phyloP scores from a whole-genome alignment of 495 filamentous ascomycete genomes.

The Penicillium fimorum region DNA sequence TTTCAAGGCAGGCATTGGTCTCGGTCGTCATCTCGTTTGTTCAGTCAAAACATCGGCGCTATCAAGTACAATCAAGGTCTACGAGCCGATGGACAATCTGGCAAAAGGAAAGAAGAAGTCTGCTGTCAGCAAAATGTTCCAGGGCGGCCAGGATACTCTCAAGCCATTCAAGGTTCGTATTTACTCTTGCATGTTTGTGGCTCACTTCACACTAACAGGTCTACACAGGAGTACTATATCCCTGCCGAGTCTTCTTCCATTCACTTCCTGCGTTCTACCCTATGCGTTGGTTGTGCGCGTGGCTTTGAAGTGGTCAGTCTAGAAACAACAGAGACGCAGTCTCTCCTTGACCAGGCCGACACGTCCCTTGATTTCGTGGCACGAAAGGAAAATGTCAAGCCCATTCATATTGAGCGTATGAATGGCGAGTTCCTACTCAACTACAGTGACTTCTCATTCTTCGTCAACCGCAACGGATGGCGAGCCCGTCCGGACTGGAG shows the following conservation, averaged over 20 bases:
- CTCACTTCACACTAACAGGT: not conserved
- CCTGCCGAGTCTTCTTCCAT: constrained; percentile 94
- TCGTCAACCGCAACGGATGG: constrained; percentile 98
- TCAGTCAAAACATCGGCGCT: constrained; percentile 88
- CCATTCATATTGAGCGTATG: constrained; percentile 96
- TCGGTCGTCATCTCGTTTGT: constrained; percentile 91
- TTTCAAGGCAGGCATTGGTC: constrained; percentile 94
- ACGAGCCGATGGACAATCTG: constrained; percentile 91
- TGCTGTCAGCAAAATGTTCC: constrained; percentile 92
- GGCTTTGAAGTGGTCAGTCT: constrained; percentile 97
- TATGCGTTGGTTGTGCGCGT: constrained; percentile 91
- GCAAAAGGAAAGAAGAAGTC: constrained; percentile 86
- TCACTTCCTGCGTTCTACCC: constrained; percentile 93
- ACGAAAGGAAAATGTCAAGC: constrained; percentile 85
- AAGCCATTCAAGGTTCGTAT: constrained; percentile 80
- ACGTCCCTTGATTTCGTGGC: constrained; percentile 96
- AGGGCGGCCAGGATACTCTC: constrained; percentile 86
- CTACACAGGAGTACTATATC: constrained; percentile 84
- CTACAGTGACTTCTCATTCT: constrained; percentile 98
- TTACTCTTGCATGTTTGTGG: constrained; percentile 2
- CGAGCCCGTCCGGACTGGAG: constrained; percentile 92
- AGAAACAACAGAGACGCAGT: constrained; percentile 96
- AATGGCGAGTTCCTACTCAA: constrained; percentile 96
- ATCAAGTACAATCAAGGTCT: constrained; percentile 94
- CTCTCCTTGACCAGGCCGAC: constrained; percentile 94